Evolutionary conservation across 2,329 filamentous ascomycete genomes (phyloP).

Genomic region (Aspergillus carbonarius): DNA sequence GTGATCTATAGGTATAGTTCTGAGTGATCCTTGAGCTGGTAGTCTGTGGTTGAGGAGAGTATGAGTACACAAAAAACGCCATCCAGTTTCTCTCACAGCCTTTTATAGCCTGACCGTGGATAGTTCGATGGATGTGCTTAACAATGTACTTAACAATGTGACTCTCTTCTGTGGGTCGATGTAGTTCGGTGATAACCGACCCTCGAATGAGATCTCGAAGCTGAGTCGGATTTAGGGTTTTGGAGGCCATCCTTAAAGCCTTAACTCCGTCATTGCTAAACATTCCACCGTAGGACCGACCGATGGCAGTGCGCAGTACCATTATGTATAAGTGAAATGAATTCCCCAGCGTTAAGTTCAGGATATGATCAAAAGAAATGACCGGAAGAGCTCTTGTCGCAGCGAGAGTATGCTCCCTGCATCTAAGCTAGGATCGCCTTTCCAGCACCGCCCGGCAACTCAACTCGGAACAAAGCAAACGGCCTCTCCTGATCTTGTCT

Average conservation of each 20-base stretch:
- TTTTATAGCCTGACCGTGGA: background rate
- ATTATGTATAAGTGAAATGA: background rate
- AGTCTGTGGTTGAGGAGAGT: no score
- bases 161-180: background rate
- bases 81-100: background rate
- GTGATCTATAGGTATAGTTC: background rate
- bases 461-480: background rate
- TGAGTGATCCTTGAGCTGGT: background rate
- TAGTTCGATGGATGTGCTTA: background rate
- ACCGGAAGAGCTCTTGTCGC: no score
- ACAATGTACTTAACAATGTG: background rate
- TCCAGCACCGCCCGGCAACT: background rate
- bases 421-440: background rate
- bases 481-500: background rate
- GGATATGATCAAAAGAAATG: background rate
- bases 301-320: background rate
- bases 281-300: background rate
- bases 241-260: background rate
- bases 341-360: background rate
- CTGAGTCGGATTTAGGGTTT: background rate
- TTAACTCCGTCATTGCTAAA: background rate
- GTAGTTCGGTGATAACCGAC: background rate
- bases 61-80: no score
- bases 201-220: background rate
- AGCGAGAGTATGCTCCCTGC: no score